Conservation (phyloP, 441 rosid species). For the Gossypium gossypioides region DNA sequence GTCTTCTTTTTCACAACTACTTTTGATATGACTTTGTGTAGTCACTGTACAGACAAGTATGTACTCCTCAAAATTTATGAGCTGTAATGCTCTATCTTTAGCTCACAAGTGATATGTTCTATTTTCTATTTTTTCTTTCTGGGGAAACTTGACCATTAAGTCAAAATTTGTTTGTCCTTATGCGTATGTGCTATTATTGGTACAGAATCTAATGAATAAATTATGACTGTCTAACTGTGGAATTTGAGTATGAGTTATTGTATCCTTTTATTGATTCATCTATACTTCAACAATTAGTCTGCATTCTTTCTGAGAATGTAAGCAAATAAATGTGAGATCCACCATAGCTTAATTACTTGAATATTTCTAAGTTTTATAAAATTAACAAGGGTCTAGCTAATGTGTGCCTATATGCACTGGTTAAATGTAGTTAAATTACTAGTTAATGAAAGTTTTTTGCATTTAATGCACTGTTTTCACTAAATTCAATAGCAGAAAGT, state of each 20-base stretch:
- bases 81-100: background rate
- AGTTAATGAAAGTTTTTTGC: background rate
- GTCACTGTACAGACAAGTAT: background rate
- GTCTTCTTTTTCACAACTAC: background rate
- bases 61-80: background rate
- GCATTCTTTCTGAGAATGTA: background rate
- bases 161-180: background rate
- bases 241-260: background rate
- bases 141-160: background rate
- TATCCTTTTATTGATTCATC: background rate
- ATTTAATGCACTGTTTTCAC: background rate
- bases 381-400: background rate
- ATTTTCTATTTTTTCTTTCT: background rate
- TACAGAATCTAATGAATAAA: slow-evolving; percentile 1
- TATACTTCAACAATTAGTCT: background rate
- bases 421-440: background rate
- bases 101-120: background rate
- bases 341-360: background rate
- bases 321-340: background rate
- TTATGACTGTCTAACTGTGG: background rate
- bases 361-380: no score
- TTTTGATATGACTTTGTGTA: slow-evolving; percentile 5
- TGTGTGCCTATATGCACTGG: background rate
- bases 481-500: background rate
- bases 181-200: background rate